A percentile compares a stretch with the other conserved stretches of the same genome.
Evolutionary conservation across 257 asterid species (phyloP).

Genomic region (Buddleja alternifolia): DNA sequence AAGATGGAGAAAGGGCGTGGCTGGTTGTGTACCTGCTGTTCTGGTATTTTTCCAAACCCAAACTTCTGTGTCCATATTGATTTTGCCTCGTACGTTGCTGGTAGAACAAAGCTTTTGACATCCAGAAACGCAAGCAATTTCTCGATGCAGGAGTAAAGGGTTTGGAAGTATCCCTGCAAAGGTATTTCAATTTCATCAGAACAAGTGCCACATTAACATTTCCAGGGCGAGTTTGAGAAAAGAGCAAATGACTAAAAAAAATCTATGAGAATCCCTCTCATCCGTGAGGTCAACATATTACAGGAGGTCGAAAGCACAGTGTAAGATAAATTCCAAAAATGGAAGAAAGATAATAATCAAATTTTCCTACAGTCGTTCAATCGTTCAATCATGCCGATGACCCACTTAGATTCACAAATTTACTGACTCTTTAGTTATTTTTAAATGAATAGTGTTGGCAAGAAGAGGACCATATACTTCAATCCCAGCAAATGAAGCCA

Average conservation of each 20-base stretch:
- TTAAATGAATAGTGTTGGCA: neutral
- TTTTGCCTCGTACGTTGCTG: slow-evolving; percentile 85
- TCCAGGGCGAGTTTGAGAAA: no score
- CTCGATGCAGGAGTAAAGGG: slow-evolving; percentile 77
- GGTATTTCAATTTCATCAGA: slow-evolving; percentile 33
- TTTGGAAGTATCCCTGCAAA: slow-evolving; percentile 87
- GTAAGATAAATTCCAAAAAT: no score
- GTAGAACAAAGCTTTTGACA: slow-evolving; percentile 77
- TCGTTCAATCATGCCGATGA: no score
- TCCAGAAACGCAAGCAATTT: slow-evolving; percentile 72
- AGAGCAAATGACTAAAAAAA: no score
- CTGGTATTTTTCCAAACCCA: slow-evolving; percentile 67
- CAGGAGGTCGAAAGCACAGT: no score
- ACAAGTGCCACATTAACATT: slow-evolving; percentile 8
- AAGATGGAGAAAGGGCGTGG: neutral
- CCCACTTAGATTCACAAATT: neutral
- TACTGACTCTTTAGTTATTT: neutral
- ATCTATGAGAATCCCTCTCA: no score
- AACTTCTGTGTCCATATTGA: slow-evolving; percentile 94
- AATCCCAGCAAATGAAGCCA: neutral
- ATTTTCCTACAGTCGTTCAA: no score
- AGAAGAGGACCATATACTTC: neutral
- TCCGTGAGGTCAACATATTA: no score
- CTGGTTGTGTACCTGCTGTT: slow-evolving; percentile 60
- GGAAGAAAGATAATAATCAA: neutral